A percentile compares a stretch with the other conserved stretches of the same genome.
These are phyloP conservation scores for Babesia gibsoni DNA, from an alignment of 169 alveolate species.

Conservation along the genomic window DNA sequence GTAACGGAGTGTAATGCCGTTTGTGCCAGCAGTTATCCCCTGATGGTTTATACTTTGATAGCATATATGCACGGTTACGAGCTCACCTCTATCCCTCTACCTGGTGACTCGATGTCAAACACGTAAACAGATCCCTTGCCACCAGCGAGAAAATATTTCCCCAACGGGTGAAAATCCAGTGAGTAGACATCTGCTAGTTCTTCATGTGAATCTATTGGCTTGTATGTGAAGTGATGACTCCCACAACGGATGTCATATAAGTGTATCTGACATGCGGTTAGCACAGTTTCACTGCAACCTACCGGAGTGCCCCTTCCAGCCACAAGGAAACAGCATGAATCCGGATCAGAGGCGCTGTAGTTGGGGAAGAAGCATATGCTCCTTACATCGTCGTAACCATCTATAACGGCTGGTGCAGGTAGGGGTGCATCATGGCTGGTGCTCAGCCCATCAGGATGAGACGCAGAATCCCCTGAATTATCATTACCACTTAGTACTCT, in stretches of 20 bases:
- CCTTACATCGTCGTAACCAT: constrained; percentile 43
- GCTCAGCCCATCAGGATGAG: too few species aligned
- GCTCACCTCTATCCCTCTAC: constrained; percentile 50
- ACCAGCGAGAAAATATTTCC: constrained; percentile 53
- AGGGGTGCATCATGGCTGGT: background rate
- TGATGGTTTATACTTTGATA: background rate
- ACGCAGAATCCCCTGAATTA: too few species aligned
- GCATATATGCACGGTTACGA: too few species aligned
- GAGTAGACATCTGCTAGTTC: constrained; percentile 55
- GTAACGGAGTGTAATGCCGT: background rate
- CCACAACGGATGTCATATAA: constrained; percentile 46
- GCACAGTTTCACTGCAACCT: background rate
- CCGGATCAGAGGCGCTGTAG: constrained; percentile 25
- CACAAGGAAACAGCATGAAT: constrained; percentile 41
- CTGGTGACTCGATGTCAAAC: constrained; percentile 62
- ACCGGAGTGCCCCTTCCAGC: constrained; percentile 59
- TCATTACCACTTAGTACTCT: too few species aligned
- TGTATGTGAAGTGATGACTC: constrained; percentile 50
- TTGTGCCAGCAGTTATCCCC: background rate
- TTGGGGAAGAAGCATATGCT: constrained; percentile 57
- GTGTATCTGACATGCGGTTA: constrained; percentile 8
- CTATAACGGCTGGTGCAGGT: background rate
- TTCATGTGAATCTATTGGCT: constrained; percentile 35
- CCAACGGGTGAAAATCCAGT: constrained; percentile 60
- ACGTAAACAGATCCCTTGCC: constrained; percentile 30